These are phyloP conservation scores for Tephrocybe sp. DNA, from an alignment of 768 basidiomycete species.

Conservation along the genomic window DNA sequence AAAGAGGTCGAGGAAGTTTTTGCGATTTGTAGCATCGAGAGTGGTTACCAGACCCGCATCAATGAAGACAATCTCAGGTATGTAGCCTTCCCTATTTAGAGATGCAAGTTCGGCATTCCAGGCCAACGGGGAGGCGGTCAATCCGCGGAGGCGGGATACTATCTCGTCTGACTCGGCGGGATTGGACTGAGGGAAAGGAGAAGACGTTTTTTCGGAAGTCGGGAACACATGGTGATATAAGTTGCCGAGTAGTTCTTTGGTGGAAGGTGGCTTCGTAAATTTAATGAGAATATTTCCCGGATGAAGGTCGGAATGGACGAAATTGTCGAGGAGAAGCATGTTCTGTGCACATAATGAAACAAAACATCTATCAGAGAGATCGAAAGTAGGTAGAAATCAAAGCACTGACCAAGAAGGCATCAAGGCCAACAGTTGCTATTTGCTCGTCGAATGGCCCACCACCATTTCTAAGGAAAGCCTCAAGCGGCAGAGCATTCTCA, in stretches of 20 bases:
- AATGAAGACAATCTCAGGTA: slow-evolving; percentile 94
- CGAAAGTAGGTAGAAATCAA: not conserved
- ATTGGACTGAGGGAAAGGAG: slow-evolving; percentile 28
- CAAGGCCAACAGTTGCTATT: slow-evolving; percentile 88
- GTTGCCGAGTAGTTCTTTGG: slow-evolving; percentile 58
- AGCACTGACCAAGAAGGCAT: slow-evolving; percentile 83
- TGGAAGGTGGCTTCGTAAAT: slow-evolving; percentile 83
- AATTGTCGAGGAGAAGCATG: slow-evolving; percentile 98
- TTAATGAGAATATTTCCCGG: slow-evolving; percentile 98
- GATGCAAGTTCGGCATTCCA: slow-evolving; percentile 71
- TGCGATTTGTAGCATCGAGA: slow-evolving; percentile 75
- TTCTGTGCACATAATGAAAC: slow-evolving; percentile 51
- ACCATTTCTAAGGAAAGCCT: slow-evolving; percentile 83
- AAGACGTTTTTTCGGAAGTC: slow-evolving; percentile 23
- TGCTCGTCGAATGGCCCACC: slow-evolving; percentile 89
- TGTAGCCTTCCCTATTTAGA: slow-evolving; percentile 70
- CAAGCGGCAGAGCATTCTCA: slow-evolving; percentile 88
- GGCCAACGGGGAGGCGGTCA: slow-evolving; percentile 53
- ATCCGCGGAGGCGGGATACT: slow-evolving; percentile 62
- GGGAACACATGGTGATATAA: slow-evolving; percentile 55
- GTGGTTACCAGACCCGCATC: slow-evolving; percentile 95
- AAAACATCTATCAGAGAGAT: not conserved
- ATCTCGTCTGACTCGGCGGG: slow-evolving; percentile 57
- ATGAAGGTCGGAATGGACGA: slow-evolving; percentile 89
- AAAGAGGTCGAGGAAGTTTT: slow-evolving; percentile 96